phyloP scores from a whole-genome alignment of 495 filamentous ascomycete species.

The Xylaria grammica region DNA sequence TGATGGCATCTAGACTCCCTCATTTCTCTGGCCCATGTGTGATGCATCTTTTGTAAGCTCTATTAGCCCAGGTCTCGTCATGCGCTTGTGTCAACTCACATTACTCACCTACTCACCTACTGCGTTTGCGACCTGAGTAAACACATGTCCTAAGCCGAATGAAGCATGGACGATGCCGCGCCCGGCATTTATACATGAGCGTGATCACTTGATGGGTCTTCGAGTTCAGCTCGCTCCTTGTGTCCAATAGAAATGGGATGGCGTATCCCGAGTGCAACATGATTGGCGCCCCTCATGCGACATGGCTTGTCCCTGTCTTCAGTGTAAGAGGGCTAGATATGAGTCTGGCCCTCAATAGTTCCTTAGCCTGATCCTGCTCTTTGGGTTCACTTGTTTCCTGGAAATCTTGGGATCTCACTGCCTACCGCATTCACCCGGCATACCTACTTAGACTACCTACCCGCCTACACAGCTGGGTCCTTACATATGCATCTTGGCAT shows the following conservation, averaged over 20 bases:
- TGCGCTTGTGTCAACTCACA: no score
- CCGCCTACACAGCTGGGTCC: background rate
- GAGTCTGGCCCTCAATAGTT: background rate
- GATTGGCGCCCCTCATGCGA: slow-evolving; percentile 17
- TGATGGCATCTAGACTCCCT: background rate
- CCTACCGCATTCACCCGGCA: background rate
- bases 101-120: no score
- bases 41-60: background rate
- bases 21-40: no score
- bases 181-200: background rate
- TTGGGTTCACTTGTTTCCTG: background rate
- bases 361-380: background rate
- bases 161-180: background rate
- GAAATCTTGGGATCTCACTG: background rate
- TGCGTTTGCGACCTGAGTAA: background rate
- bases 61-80: background rate
- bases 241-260: background rate
- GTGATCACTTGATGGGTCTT: background rate
- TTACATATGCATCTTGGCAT: background rate
- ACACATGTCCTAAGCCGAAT: background rate
- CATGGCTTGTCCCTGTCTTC: slow-evolving; percentile 10
- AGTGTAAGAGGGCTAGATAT: background rate
- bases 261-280: background rate
- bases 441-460: background rate
- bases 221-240: background rate